Evolutionary conservation across 2,329 filamentous ascomycete genomes (phyloP).

Genomic region (Xylogone sp.): DNA sequence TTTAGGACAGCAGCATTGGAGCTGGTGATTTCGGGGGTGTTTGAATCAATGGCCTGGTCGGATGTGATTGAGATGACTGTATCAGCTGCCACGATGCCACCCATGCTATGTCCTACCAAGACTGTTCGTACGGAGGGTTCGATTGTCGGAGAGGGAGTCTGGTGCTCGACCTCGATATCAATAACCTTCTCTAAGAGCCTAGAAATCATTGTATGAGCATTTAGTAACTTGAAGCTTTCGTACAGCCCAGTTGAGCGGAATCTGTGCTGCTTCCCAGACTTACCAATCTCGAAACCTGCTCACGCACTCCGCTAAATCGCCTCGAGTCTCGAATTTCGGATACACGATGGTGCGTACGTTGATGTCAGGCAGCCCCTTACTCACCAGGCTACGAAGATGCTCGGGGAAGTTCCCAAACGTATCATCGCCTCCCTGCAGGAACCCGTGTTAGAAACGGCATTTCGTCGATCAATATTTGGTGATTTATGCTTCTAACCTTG

Average conservation of each 20-base stretch:
- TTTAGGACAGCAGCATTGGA: constrained; percentile 36
- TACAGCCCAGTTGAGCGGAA: no score
- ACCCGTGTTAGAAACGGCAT: not conserved
- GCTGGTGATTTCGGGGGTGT: constrained; percentile 5
- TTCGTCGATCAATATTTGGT: no score
- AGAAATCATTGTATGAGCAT: not conserved
- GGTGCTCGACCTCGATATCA: constrained; percentile 82
- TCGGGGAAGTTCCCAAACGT: constrained; percentile 77
- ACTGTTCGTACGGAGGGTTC: constrained; percentile 81
- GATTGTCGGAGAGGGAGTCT: constrained; percentile 77
- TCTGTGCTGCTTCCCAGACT: no score
- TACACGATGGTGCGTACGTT: constrained; percentile 68
- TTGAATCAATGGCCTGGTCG: constrained; percentile 18
- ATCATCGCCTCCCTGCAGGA: constrained; percentile 68
- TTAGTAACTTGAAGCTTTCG: no score
- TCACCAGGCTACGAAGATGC: constrained; percentile 62
- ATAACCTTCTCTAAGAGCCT: constrained; percentile 91
- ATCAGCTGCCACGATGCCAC: constrained; percentile 91
- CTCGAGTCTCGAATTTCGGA: constrained; percentile 77
- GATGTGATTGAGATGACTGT: constrained; percentile 65
- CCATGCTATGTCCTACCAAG: constrained; percentile 85
- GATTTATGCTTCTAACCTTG: no score
- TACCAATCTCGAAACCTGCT: constrained; percentile 72
- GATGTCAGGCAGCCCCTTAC: constrained; percentile 64
- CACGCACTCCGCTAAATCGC: constrained; percentile 69